A percentile compares a stretch with the other conserved stretches of the same genome.
Conservation (phyloP, 306 rosid species). For the Delonix regia region DNA sequence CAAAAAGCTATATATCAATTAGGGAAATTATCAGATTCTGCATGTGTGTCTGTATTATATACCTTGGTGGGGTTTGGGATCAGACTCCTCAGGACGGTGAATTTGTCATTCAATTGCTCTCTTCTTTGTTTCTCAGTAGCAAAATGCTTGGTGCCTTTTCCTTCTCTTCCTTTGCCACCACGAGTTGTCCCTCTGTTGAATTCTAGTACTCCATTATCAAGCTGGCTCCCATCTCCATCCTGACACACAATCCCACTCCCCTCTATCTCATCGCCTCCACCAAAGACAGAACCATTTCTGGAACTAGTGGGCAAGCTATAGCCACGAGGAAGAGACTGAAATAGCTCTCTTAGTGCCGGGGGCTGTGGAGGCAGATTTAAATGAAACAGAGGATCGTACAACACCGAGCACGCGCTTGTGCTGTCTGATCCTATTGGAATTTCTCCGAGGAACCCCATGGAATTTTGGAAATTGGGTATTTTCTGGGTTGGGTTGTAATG, state of each 20-base stretch:
- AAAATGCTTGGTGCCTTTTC: slow-evolving; percentile 62
- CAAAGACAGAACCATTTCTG: slow-evolving; percentile 61
- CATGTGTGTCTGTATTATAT: background rate
- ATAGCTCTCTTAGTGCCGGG: slow-evolving; percentile 68
- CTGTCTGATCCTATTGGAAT: slow-evolving; percentile 52
- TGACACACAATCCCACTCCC: slow-evolving; percentile 50
- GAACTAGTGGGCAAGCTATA: slow-evolving; percentile 64
- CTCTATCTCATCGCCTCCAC: slow-evolving; percentile 69
- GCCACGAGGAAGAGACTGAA: slow-evolving; percentile 74
- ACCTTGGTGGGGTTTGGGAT: slow-evolving; percentile 88
- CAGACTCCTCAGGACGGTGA: slow-evolving; percentile 50
- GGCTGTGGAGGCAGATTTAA: slow-evolving; percentile 92
- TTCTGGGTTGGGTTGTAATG: slow-evolving; percentile 52
- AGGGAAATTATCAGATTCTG: background rate
- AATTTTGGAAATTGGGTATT: slow-evolving; percentile 41
- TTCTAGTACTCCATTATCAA: slow-evolving; percentile 76
- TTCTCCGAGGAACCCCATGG: slow-evolving; percentile 58
- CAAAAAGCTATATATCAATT: background rate
- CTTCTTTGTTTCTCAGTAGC: slow-evolving; percentile 82
- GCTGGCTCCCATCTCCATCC: slow-evolving; percentile 59
- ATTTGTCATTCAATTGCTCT: slow-evolving; percentile 69
- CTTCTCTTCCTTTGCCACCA: slow-evolving; percentile 59
- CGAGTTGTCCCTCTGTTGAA: slow-evolving; percentile 61
- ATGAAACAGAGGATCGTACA: slow-evolving; percentile 76
- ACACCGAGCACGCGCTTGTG: slow-evolving; percentile 55